phyloP scores from a whole-genome alignment of 768 basidiomycete genomes.

The Termitomyces bulborhizus region DNA sequence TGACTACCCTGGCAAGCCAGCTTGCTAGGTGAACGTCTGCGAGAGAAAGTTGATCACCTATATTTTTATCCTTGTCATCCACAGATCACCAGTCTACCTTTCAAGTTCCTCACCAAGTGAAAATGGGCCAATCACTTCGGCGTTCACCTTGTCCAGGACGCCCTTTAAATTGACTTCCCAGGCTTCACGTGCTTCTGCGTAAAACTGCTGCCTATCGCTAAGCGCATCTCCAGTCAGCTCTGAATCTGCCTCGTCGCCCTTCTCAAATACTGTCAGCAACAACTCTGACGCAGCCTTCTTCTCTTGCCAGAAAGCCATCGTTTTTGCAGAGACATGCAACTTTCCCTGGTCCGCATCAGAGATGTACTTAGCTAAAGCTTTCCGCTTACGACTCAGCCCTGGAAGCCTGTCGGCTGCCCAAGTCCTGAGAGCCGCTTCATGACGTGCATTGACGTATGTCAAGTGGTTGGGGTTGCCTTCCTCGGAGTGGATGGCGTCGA shows the following conservation, averaged over 20 bases:
- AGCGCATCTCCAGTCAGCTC: constrained; percentile 35
- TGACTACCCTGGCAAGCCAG: constrained; percentile 63
- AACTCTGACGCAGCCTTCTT: constrained; percentile 40
- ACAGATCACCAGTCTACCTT: constrained; percentile 29
- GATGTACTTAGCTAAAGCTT: constrained; percentile 44
- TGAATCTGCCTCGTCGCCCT: constrained; percentile 32
- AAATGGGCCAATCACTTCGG: constrained; percentile 59
- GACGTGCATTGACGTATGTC: constrained; percentile 51
- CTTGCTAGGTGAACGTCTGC: constrained; percentile 77
- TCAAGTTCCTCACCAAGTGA: constrained; percentile 43
- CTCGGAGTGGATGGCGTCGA: constrained; percentile 57
- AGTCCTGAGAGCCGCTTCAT: constrained; percentile 40
- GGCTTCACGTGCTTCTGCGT: constrained; percentile 37
- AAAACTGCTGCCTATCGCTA: constrained; percentile 41
- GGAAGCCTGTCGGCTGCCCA: constrained; percentile 40
- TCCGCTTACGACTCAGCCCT: constrained; percentile 39
- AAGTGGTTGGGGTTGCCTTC: constrained; percentile 59
- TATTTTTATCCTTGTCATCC: constrained; percentile 14
- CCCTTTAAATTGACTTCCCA: constrained; percentile 49
- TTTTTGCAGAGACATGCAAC: constrained; percentile 54
- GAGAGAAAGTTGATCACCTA: constrained; percentile 79
- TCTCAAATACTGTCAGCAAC: constrained; percentile 38
- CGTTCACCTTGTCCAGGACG: constrained; percentile 41
- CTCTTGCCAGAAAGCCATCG: constrained; percentile 53
- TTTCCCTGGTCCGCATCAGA: constrained; percentile 42